A percentile compares a stretch with the other conserved stretches of the same genome.
Evolutionary conservation across 805 yeast genomes (phyloP).

Genomic region (Teunomyces kruisii): DNA sequence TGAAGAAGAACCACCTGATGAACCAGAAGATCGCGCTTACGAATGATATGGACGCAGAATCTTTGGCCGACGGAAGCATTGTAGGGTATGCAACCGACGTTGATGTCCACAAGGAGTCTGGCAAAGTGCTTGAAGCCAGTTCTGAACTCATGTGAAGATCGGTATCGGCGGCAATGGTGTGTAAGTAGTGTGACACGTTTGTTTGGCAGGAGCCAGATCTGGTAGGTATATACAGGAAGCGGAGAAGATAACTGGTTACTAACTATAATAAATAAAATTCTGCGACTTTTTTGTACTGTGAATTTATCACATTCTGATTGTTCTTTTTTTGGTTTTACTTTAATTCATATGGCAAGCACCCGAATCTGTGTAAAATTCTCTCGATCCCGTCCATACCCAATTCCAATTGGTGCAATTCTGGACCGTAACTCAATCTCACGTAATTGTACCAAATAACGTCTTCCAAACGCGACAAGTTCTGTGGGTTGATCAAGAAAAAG

Average conservation of each 20-base stretch:
- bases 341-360: conserved; percentile 37
- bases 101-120: neutral
- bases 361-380: conserved; percentile 43
- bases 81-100: neutral
- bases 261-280: neutral
- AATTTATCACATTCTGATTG: neutral
- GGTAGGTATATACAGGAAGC: neutral
- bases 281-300: neutral
- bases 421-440: conserved; percentile 61
- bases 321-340: neutral
- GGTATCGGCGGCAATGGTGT: neutral
- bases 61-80: conserved; percentile 12
- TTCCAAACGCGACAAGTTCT: conserved; percentile 44
- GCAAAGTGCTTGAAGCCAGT: neutral
- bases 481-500: conserved; percentile 60
- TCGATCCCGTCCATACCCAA: conserved; percentile 64
- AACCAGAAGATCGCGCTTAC: conserved; percentile 15
- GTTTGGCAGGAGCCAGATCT: neutral
- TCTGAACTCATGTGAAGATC: neutral
- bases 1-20: conserved; percentile 19
- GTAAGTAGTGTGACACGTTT: neutral
- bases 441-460: conserved; percentile 61
- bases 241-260: neutral
- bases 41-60: conserved; percentile 14
- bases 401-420: conserved; percentile 49